Conservation (phyloP, 805 yeast genomes). For the Suhomyces sp. region DNA sequence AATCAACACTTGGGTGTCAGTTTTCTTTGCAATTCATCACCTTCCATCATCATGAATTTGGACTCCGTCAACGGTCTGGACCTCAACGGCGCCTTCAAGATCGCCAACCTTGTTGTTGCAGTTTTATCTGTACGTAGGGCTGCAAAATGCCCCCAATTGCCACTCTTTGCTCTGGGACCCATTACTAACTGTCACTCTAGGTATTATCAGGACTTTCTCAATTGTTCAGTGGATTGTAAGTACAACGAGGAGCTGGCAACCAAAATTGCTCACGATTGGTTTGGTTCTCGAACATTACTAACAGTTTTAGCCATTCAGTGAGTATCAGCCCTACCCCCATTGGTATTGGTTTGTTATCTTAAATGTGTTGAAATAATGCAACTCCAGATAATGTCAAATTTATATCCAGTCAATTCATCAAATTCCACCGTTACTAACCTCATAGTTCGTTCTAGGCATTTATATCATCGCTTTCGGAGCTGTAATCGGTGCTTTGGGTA, state of each 20-base stretch:
- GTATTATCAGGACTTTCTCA: slow-evolving; percentile 50
- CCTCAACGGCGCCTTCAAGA: slow-evolving; percentile 46
- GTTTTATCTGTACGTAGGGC: slow-evolving; percentile 47
- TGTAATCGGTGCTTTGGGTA: slow-evolving; percentile 50
- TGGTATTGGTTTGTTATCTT: too few species aligned
- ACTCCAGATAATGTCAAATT: too few species aligned
- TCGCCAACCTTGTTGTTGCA: slow-evolving; percentile 57
- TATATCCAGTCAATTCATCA: background rate
- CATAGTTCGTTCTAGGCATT: slow-evolving; percentile 57
- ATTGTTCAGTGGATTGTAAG: slow-evolving; percentile 49
- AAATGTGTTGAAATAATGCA: too few species aligned
- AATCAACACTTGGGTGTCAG: too few species aligned
- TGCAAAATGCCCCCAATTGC: background rate
- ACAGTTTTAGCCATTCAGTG: slow-evolving; percentile 36
- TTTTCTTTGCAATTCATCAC: too few species aligned
- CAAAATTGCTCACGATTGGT: too few species aligned
- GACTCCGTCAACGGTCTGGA: slow-evolving; percentile 45
- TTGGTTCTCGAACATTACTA: slow-evolving; percentile 24
- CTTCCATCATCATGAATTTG: slow-evolving; percentile 35
- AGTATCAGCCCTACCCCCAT: too few species aligned
- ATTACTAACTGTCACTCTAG: slow-evolving; percentile 24
- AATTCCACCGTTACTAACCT: slow-evolving; percentile 25
- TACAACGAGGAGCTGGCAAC: slow-evolving; percentile 12
- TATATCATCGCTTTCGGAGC: slow-evolving; percentile 56
- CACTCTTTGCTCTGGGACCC: background rate